A percentile compares a stretch with the other conserved stretches of the same genome.
phyloP scores from a whole-genome alignment of 345 rosid genomes.

The Passiflora organensis region DNA sequence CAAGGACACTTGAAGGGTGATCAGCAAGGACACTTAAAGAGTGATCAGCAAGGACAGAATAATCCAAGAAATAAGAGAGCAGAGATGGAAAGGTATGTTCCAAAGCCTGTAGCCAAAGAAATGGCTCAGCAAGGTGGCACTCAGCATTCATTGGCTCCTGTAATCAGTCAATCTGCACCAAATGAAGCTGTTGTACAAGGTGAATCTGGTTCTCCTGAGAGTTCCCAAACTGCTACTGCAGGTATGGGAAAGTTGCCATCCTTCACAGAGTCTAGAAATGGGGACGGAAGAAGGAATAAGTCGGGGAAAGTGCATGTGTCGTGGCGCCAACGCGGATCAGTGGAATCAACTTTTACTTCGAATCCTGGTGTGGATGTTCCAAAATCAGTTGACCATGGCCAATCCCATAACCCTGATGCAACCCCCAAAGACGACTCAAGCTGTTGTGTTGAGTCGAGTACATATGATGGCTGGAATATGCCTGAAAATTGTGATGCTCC shows the following conservation, averaged over 20 bases:
- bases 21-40: too few relatives aligned
- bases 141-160: constrained; percentile 37
- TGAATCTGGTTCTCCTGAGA: constrained; percentile 38
- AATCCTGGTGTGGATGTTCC: constrained; percentile 32
- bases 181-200: constrained; percentile 28
- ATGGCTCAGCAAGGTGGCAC: constrained; percentile 58
- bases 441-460: constrained; percentile 38
- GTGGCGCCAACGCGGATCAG: constrained; percentile 60
- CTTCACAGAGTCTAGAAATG: constrained; percentile 38
- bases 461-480: constrained; percentile 53
- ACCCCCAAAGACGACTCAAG: constrained; percentile 43
- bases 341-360: constrained; percentile 32
- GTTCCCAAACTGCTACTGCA: constrained; percentile 29
- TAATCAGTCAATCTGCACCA: constrained; percentile 23
- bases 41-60: constrained; percentile 46
- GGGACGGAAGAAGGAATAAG: constrained; percentile 53
- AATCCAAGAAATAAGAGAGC: constrained; percentile 71
- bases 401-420: constrained; percentile 33
- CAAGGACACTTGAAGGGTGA: too few relatives aligned
- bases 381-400: constrained; percentile 41
- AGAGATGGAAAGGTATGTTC: constrained; percentile 83
- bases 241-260: constrained; percentile 34
- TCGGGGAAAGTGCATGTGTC: constrained; percentile 59
- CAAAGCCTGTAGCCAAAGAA: constrained; percentile 90
- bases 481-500: constrained; percentile 40